Percentiles rank a stretch among this genome's conserved stretches.
Conservation (phyloP, 2,329 filamentous ascomycete genomes). For the Lasiodiplodia sp. region DNA sequence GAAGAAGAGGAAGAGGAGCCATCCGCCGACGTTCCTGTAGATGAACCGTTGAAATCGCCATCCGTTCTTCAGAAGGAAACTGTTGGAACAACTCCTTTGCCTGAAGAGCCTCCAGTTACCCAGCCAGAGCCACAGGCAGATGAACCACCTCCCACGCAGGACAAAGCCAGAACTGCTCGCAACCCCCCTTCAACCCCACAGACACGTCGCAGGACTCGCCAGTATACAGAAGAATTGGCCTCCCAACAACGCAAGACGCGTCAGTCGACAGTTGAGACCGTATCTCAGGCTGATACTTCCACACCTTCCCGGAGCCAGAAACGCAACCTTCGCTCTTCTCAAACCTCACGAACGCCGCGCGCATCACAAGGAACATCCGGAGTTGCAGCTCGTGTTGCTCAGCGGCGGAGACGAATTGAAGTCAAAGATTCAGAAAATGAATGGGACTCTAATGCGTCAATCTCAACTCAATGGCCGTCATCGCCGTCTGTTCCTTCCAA, state of each 20-base stretch:
- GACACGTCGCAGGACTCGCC: constrained; percentile 11
- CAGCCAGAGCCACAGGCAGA: neutral
- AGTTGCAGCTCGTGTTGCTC: constrained; percentile 14
- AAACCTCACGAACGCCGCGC: neutral
- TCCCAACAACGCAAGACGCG: neutral
- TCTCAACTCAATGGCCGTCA: constrained; percentile 15
- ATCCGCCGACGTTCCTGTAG: too few species aligned
- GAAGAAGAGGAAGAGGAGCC: neutral
- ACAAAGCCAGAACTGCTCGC: neutral
- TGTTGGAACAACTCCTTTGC: neutral
- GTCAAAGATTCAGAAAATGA: constrained; percentile 26
- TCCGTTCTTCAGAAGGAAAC: neutral
- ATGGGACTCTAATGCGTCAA: constrained; percentile 18
- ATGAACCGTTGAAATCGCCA: neutral
- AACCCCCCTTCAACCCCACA: neutral
- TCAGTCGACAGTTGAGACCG: constrained; percentile 5
- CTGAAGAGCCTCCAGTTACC: neutral
- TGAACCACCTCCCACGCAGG: neutral
- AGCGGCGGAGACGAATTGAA: neutral
- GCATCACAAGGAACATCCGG: constrained; percentile 5
- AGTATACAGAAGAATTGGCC: constrained; percentile 1
- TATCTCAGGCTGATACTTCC: neutral
- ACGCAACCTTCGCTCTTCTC: constrained; percentile 4
- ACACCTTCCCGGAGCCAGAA: neutral
- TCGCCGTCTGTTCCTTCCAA: constrained; percentile 11